Base-by-base conservation (phyloP, 2,329 filamentous ascomycete species). In the Hymenoscyphus fructigenus region DNA sequence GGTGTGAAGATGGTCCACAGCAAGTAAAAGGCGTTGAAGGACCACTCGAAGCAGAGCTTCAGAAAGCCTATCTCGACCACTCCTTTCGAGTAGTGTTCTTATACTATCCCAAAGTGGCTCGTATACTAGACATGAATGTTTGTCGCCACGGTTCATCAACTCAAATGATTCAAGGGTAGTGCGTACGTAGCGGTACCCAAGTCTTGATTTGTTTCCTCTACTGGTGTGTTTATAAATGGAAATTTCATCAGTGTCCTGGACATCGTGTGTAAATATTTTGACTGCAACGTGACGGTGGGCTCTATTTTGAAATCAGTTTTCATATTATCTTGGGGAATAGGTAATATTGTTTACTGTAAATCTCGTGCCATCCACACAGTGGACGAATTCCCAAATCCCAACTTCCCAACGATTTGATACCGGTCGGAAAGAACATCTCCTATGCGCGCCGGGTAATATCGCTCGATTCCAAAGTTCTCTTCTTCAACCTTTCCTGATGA, bases 21-120 rank as follows among this genome's bases (percentile, higher is more conserved):
- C 80, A 1, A 78, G 68, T 60, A 83, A 80, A 0, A 82, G 68
- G 0, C 73, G 76, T 3, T 72, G 66, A 3, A 83, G 76, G 0
- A 77, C 65, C 23, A 78, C 70, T 4, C 73, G 75, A 0, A 83
- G 61, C 1, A 79, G 70, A 0, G 72, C 69, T 3, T 64, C 61
- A 0, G 78, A 76, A 0, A 83, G 71, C 41, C 76, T 76, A 53
- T 66, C 63, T 0, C 75, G 64, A 3, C 77, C 79, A 58, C 80
- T 81, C 17, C 79, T 78, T 44, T 67, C 66, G 7, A 83, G 67
- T 41, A 82, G 79, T 1, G 72, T 69, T 57, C 73, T 63, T 0
- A 79, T 68, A 70, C 76, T 82, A 53, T 82, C 78, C 75, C 76
- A 81, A 26, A 83, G 72, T 17, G 79, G 79, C 7, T 73, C 74